Evolutionary conservation across 75 land plant species (phyloP), one percentile per base, ranked within the genome.

Genomic region (Cryptomeria japonica): DNA sequence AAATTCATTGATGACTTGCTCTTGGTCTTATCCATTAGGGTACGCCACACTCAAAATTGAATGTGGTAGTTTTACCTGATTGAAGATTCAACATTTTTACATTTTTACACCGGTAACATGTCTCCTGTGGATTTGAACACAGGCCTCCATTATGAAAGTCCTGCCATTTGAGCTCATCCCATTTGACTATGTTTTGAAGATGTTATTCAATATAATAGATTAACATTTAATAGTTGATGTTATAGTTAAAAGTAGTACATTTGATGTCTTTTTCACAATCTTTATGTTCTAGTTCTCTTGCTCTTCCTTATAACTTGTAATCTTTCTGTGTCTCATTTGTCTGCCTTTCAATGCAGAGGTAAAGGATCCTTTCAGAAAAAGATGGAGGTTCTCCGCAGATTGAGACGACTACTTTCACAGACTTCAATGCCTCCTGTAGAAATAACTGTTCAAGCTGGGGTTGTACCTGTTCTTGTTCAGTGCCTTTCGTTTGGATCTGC

Each of bases 401-500:
- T 98, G 70, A 95, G 99, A 84, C 91, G 95, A 8, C 83, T 98
- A 32, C 89, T 98, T 78, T 97, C 99, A 51, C 91, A 89, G 86
- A 93, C 92, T 72, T 93, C 94, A 51, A 85, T 84, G 58, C 99
- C 99, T 86, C 99, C 99, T n/a, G 89, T 98, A 77, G 92, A 94
- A 88, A 92, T 92, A 51, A 95, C 96, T 70, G 87, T 98, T 32
- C 88, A 98, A 89, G 96, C 97, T 86, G 99, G 97, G 83, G 96
- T 92, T 37, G 88, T 98, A n/a, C 92, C 97, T 70, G 15, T 95
- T 13, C 94, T 98, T 49, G 96, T 95, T 70, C 95, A 96, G 86
- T 98, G 97, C 86, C 95, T 98, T 79, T 90, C 97, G 37, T 98
- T 97, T 92, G 99, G 99, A n/a, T 95, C 99, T 34, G 91, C 92